Percentiles rank a stretch among this genome's conserved stretches.
phyloP scores from a whole-genome alignment of 768 basidiomycete genomes.

The Gloeophyllum trabeum region DNA sequence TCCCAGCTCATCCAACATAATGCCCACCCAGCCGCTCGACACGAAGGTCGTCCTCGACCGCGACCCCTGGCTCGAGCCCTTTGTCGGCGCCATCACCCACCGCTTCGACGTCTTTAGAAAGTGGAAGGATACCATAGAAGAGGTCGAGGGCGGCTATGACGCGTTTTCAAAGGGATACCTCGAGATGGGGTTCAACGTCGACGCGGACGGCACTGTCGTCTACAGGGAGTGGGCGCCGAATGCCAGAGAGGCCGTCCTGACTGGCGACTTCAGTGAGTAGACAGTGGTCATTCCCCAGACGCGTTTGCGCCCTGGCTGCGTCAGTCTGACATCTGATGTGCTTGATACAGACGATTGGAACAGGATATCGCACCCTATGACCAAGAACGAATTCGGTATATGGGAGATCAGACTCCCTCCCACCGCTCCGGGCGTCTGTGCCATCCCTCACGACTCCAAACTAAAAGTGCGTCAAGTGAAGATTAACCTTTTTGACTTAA shows the following conservation, averaged over 20 bases:
- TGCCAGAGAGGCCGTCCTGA: slow-evolving; percentile 69
- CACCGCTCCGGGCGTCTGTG: slow-evolving; percentile 51
- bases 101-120: slow-evolving; percentile 58
- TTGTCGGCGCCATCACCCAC: slow-evolving; percentile 55
- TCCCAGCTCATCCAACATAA: slow-evolving; percentile 9
- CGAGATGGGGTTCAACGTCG: slow-evolving; percentile 69
- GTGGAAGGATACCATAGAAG: slow-evolving; percentile 68
- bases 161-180: slow-evolving; percentile 73
- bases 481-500: slow-evolving; percentile 1
- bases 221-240: slow-evolving; percentile 98
- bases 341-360: slow-evolving; percentile 75
- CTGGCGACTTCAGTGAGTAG: slow-evolving; percentile 92
- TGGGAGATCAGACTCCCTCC: slow-evolving; percentile 81
- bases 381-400: slow-evolving; percentile 72
- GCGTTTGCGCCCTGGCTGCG: not conserved
- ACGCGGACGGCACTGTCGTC: slow-evolving; percentile 50
- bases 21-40: slow-evolving; percentile 39
- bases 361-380: slow-evolving; percentile 78
- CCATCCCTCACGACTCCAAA: slow-evolving; percentile 92
- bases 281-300: slow-evolving; percentile 2
- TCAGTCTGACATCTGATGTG: slow-evolving; percentile 1
- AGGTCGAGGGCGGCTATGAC: slow-evolving; percentile 77
- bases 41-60: slow-evolving; percentile 45
- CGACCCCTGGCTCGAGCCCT: slow-evolving; percentile 69
- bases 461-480: slow-evolving; percentile 52